Conservation (phyloP, 2,329 filamentous ascomycete genomes). For the Diaporthe ilicicola region DNA sequence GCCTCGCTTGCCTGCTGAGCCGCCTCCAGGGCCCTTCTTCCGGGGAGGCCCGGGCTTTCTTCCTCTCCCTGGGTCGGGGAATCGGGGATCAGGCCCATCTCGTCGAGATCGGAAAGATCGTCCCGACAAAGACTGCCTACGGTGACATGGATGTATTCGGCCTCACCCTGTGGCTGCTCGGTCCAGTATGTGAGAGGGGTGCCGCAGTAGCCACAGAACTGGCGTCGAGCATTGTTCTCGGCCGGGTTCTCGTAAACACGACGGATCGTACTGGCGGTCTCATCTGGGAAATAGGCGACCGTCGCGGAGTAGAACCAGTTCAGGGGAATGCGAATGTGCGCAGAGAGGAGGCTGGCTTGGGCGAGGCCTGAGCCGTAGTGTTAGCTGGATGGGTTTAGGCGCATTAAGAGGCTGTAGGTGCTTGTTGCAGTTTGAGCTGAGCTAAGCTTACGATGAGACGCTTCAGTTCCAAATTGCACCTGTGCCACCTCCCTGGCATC, state of each 20-base stretch:
- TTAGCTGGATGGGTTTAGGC: slow-evolving; percentile 30
- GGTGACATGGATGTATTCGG: slow-evolving; percentile 81
- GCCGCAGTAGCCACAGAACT: slow-evolving; percentile 93
- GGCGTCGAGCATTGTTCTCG: slow-evolving; percentile 69
- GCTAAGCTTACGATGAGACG: slow-evolving; percentile 74
- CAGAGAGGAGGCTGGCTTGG: slow-evolving; percentile 76
- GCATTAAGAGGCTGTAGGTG: background rate
- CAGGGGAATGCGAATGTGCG: slow-evolving; percentile 85
- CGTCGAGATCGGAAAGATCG: slow-evolving; percentile 77
- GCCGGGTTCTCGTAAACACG: slow-evolving; percentile 70
- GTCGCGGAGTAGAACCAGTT: slow-evolving; percentile 82
- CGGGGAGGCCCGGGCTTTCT: slow-evolving; percentile 39
- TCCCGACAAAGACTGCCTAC: slow-evolving; percentile 78
- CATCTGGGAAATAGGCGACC: slow-evolving; percentile 79
- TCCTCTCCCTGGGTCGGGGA: slow-evolving; percentile 40
- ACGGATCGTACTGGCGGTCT: slow-evolving; percentile 73
- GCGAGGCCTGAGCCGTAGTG: slow-evolving; percentile 59
- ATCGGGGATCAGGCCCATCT: slow-evolving; percentile 75
- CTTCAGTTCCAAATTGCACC: slow-evolving; percentile 78
- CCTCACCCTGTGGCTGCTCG: slow-evolving; percentile 74
- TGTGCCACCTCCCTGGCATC: slow-evolving; percentile 64
- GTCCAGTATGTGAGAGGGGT: slow-evolving; percentile 87
- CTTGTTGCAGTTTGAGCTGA: background rate
- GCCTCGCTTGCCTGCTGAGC: slow-evolving; percentile 43
- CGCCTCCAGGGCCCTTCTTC: slow-evolving; percentile 37